Evolutionary conservation across 2,329 filamentous ascomycete species (phyloP).

Genomic region (Pseudocercospora ulei): DNA sequence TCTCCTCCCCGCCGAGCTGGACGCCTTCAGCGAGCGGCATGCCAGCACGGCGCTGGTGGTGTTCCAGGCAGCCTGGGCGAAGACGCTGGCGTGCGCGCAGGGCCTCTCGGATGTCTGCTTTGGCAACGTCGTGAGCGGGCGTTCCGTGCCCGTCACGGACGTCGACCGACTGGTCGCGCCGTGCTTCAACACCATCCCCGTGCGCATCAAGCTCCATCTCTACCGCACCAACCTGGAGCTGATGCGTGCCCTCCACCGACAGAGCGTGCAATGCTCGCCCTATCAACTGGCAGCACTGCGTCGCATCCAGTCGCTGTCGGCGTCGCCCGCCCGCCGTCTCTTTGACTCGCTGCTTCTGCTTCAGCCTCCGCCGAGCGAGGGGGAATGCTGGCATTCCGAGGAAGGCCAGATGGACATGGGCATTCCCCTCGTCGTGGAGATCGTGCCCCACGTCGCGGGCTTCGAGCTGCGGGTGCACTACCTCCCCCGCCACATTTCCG

Average conservation of each 20-base stretch:
- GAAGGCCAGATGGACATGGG: constrained; percentile 56
- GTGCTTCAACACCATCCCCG: constrained; percentile 81
- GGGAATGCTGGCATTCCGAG: constrained; percentile 36
- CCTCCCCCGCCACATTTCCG: constrained; percentile 53
- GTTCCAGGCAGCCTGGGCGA: constrained; percentile 64
- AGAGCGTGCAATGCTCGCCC: constrained; percentile 53
- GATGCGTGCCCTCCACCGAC: constrained; percentile 50
- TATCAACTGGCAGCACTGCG: constrained; percentile 69
- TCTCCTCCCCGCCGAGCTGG: constrained; percentile 35
- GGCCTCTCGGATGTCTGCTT: constrained; percentile 63
- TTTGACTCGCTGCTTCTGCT: constrained; percentile 77
- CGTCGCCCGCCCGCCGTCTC: constrained; percentile 44
- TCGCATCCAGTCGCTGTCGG: constrained; percentile 51
- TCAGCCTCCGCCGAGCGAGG: constrained; percentile 49
- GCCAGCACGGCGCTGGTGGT: constrained; percentile 54
- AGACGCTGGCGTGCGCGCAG: constrained; percentile 51
- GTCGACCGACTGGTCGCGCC: constrained; percentile 70
- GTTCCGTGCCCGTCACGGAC: constrained; percentile 55
- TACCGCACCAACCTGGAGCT: constrained; percentile 48
- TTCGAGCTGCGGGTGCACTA: constrained; percentile 46
- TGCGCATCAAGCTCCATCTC: constrained; percentile 50
- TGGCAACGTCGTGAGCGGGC: constrained; percentile 73
- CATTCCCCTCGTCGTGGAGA: constrained; percentile 65
- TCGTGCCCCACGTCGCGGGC: constrained; percentile 49
- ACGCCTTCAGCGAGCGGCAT: constrained; percentile 44